Conservation (phyloP, 306 rosid species). For the Cicer chorassanicum region DNA sequence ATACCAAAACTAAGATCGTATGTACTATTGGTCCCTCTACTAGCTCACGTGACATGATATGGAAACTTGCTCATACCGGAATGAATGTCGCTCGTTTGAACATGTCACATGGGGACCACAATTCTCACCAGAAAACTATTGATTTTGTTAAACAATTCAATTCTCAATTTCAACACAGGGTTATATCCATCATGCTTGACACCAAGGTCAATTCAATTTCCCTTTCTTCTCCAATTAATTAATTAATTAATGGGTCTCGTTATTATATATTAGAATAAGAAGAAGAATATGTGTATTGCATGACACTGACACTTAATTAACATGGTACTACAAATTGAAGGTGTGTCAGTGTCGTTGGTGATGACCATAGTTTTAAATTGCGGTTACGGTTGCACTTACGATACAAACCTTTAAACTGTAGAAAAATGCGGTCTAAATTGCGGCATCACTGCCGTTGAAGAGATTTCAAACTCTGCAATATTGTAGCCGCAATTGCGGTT, state of each 20-base stretch:
- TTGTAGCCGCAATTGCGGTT: too few species aligned
- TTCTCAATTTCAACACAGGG: constrained; percentile 73
- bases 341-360: too few species aligned
- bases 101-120: constrained; percentile 96
- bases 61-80: constrained; percentile 83
- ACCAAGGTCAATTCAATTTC: constrained; percentile 64
- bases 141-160: constrained; percentile 86
- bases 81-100: constrained; percentile 93
- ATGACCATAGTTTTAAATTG: too few species aligned
- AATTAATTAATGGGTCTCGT: not conserved
- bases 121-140: constrained; percentile 85
- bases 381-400: too few species aligned
- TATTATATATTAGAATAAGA: too few species aligned
- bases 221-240: not conserved
- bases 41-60: constrained; percentile 91
- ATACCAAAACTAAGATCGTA: constrained; percentile 83
- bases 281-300: not conserved
- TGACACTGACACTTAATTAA: too few species aligned
- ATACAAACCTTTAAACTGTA: too few species aligned
- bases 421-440: too few species aligned
- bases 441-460: too few species aligned
- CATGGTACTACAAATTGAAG: too few species aligned
- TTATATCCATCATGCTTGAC: constrained; percentile 91
- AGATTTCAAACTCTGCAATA: too few species aligned
- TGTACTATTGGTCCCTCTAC: constrained; percentile 94